Evolutionary conservation across 345 rosid species (phyloP), one percentile per base, ranked within the genome.

Genomic region (Diplotaxis tenuifolia): DNA sequence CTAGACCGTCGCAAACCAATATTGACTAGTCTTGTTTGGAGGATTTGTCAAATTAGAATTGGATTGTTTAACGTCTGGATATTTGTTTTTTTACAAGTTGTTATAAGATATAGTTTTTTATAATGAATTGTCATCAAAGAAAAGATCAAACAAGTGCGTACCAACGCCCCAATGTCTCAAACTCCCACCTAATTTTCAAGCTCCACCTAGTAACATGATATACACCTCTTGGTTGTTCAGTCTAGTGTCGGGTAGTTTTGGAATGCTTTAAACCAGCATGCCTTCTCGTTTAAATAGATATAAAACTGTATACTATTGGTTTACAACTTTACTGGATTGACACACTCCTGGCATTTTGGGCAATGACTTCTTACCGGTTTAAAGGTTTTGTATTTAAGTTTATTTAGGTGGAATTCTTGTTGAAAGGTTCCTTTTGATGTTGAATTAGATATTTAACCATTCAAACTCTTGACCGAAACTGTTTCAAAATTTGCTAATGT

Each of bases 1-100:
- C 19, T 32, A 22, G 42, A 34, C 67, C 80, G 49, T 70, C 55
- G 80, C 62, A 47, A 54, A 45, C 80, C 66, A 70, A 76, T 23
- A 64, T 76, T 76, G 80, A 76, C 80, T 76, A 64, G 75, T 69
- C 66, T 25, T 64, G 7, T 52, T 50, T 8, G 65, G 27, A 25
- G 2, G 57, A 20, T 20, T 11, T 21, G 71, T 57, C 67, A 42
- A 76, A 70, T 58, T 31, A 9, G 56, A 75, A 19, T 27, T 21
- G 42, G 32, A 58, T 29, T 75, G 19, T 12, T 54, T 75, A 42
- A 40, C 28, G 25, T 70, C 18, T 31, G 29, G 12, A 11, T 10
- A 9, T 70, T 64, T 70, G 52, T 64, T 22, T 55, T 61, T 42
- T n/a, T 42, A n/a, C 65, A 74, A 31, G 22, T 50, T 69, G 38